phyloP scores from a whole-genome alignment of 2,329 filamentous ascomycete genomes.

The Aspergillus sp. region DNA sequence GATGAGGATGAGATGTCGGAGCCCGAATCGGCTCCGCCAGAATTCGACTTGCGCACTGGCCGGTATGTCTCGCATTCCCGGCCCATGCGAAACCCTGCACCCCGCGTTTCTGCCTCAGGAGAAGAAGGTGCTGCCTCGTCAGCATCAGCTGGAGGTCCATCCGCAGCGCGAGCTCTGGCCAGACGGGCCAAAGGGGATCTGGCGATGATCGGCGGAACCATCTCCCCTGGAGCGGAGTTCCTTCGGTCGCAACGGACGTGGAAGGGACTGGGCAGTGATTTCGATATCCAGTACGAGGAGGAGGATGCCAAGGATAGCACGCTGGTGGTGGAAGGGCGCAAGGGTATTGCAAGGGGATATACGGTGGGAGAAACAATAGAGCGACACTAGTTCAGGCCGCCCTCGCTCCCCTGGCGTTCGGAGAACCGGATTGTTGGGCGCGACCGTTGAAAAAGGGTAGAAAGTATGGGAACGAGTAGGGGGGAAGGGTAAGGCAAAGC shows the following conservation, averaged over 20 bases:
- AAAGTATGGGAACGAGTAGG: no score
- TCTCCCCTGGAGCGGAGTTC: conserved; percentile 91
- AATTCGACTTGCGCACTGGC: conserved; percentile 90
- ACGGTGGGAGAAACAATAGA: conserved; percentile 64
- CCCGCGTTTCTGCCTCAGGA: conserved; percentile 29
- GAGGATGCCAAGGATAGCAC: conserved; percentile 55
- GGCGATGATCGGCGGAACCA: conserved; percentile 77
- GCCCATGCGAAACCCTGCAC: conserved; percentile 45
- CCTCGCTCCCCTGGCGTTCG: no score
- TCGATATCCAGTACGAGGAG: conserved; percentile 62
- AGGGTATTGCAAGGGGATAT: conserved; percentile 88
- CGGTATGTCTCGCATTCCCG: conserved; percentile 74
- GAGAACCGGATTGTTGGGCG: conserved; percentile 1
- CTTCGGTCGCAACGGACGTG: conserved; percentile 81
- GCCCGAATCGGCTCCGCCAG: conserved; percentile 69
- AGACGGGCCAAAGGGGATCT: conserved; percentile 70
- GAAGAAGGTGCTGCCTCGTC: conserved; percentile 25
- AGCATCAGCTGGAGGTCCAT: conserved; percentile 29
- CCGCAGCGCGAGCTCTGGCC: conserved; percentile 56
- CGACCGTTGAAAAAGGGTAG: conserved; percentile 12
- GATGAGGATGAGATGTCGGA: conserved; percentile 69
- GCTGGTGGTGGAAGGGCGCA: conserved; percentile 78
- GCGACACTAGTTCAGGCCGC: conserved; percentile 32
- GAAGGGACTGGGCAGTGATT: conserved; percentile 89
- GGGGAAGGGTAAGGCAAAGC: not conserved